Base-by-base conservation (phyloP, 208 protist genomes). In the Trypanosoma scelopori region DNA sequence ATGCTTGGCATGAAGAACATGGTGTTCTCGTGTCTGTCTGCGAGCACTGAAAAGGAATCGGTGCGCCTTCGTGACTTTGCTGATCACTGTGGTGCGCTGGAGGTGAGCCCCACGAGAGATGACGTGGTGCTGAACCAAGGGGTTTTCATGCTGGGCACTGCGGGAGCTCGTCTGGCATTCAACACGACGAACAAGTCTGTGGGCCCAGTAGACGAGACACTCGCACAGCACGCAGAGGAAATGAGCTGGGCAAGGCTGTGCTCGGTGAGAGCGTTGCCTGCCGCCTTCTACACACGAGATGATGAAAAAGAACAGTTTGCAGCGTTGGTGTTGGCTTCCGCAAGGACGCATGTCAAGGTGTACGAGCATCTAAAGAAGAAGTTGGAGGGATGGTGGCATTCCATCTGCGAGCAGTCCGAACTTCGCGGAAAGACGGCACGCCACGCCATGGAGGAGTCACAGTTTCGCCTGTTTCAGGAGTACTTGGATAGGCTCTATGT, bases 401-500 rank as follows among this genome's bases (percentile, higher is more conserved):
- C 52, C 9, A 18, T 71, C 16, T 23, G 56, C 43, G 55, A 75
- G 16, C 47, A 49, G 46, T 15, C 37, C 1, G 69, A 65, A 27
- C 18, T 52, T n/a, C 51, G 55, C 0, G 70, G 47, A 18, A 62
- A 55, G 30, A 51, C 20, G 1, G 18, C n/a, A 25, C 57, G 41
- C 5, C 27, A 35, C 15, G 25, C 16, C 30, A 12, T 7, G 0
- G 66, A 64, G 2, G 66, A 74, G 12, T 7, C 37, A 25, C 58
- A 51, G 6, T 74, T 74, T 58, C 60, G 47, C 35, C 25, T 58
- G 20, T 53, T 70, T 49, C 55, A 58, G 28, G 50, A 66, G 25
- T 43, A 76, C 27, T 47, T 69, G 2, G 53, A 69, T 41, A 46
- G 46, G 32, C 12, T 65, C 16, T 71, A 65, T 49, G 60, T 70